A percentile compares a stretch with the other conserved stretches of the same genome.
Conservation (phyloP, 768 basidiomycete species). For the Leccinum incarnatum region DNA sequence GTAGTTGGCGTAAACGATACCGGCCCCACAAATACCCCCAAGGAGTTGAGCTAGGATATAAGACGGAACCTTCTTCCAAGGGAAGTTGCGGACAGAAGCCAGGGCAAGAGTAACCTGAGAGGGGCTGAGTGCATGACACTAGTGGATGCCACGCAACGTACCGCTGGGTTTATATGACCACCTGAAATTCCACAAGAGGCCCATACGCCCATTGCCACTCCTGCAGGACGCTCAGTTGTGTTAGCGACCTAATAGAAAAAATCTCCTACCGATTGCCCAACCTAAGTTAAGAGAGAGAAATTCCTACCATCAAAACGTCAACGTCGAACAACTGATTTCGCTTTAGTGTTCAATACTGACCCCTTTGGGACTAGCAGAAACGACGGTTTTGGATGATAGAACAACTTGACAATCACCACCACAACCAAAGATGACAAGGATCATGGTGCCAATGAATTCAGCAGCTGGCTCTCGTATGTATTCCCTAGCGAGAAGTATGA, state of each 20-base stretch:
- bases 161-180: slow-evolving; percentile 74
- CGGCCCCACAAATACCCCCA: slow-evolving; percentile 58
- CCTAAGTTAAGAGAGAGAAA: slow-evolving; percentile 28
- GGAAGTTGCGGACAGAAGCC: slow-evolving; percentile 69
- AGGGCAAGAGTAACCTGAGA: slow-evolving; percentile 64
- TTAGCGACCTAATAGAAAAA: background rate
- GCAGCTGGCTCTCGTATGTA: slow-evolving; percentile 57
- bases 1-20: slow-evolving; percentile 61
- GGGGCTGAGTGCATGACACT: background rate
- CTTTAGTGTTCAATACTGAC: slow-evolving; percentile 37
- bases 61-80: slow-evolving; percentile 75
- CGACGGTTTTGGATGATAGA: slow-evolving; percentile 44
- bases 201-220: slow-evolving; percentile 68
- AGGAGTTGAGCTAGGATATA: slow-evolving; percentile 64
- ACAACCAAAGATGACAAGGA: slow-evolving; percentile 58
- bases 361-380: slow-evolving; percentile 51
- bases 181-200: slow-evolving; percentile 64
- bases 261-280: slow-evolving; percentile 31
- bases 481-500: slow-evolving; percentile 32
- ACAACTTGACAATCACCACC: slow-evolving; percentile 58
- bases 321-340: background rate
- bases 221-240: slow-evolving; percentile 19
- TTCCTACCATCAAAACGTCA: slow-evolving; percentile 15
- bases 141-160: slow-evolving; percentile 26
- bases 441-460: slow-evolving; percentile 59